Base-by-base conservation (phyloP, 495 filamentous ascomycete species). In the Lindgomyces ingoldianus region DNA sequence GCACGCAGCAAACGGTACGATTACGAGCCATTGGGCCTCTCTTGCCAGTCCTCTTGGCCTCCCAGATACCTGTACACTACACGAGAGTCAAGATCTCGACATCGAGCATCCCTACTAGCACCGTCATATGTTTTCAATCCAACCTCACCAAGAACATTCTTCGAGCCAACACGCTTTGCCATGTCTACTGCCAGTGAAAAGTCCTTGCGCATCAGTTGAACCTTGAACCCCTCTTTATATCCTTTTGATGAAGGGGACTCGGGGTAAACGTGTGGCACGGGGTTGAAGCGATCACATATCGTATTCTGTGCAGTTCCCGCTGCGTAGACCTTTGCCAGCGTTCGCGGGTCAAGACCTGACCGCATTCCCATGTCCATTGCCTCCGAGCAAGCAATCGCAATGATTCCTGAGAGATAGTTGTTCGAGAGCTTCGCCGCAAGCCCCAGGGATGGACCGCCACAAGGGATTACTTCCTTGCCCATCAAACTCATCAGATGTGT, bases 201-300 rank as follows among this genome's bases (percentile, higher is more conserved):
- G 67, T 84, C 82, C 70, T 82, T 84, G 52, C 70, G 73, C 81
- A 84, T 84, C 60, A 84, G 64, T 62, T 83, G 73, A 4, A 85
- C 76, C 45, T 79, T 77, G 58, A 85, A 84, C 0, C 81, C 83
- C 14, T 76, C 74, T 53, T 74, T 57, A 65, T 84, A 85, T 0
- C 76, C 81, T 8, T 78, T 77, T 2, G 70, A 74, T 0, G 77
- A 68, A 16, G 83, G 81, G 2, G 81, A 78, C 30, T 81, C 74
- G 1, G 78, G 72, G 57, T 73, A 77, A 0, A 86, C 69, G 0
- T 82, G 79, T 0, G 83, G 82, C 1, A 82, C 80, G 0, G 83
- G 82, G 60, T 77, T 77, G 62, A 75, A 84, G 16, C 75, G 69
- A 62, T 85, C 82, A 39, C 72, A 76, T 27, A 83, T 79, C 0